A percentile compares a stretch with the other conserved stretches of the same genome.
phyloP scores from a whole-genome alignment of 495 filamentous ascomycete species.

The Hyaloscypha finlandica region DNA sequence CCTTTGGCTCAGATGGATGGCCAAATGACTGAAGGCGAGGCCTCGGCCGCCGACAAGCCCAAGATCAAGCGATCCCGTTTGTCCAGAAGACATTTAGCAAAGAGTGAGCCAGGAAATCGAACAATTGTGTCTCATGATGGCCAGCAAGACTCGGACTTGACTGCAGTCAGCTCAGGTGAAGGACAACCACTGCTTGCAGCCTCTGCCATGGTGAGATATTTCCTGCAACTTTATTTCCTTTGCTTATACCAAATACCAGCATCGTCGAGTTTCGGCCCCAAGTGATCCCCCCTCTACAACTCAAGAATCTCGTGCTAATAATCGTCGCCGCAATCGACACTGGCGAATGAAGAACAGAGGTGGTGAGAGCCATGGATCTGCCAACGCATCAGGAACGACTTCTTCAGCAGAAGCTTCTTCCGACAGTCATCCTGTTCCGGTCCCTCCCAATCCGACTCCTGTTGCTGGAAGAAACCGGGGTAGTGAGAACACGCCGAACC shows the following conservation, averaged over 20 bases:
- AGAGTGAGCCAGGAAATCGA: conserved; percentile 27
- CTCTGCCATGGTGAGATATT: conserved; percentile 3
- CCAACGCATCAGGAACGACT: background rate
- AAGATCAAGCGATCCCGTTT: conserved; percentile 22
- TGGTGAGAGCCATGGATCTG: conserved; percentile 6
- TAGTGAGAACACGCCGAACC: background rate
- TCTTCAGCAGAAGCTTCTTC: conserved; percentile 6
- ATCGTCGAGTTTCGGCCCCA: conserved; percentile 29
- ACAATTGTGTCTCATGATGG: conserved; percentile 23
- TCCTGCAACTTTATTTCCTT: background rate
- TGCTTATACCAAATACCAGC: conserved; percentile 12
- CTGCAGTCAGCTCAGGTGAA: conserved; percentile 22
- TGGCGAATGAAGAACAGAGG: conserved; percentile 31
- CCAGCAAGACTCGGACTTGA: conserved; percentile 23
- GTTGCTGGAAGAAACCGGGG: background rate
- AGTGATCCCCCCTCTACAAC: conserved; percentile 25
- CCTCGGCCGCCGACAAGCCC: conserved; percentile 12
- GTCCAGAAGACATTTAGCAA: conserved; percentile 22
- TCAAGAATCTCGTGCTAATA: conserved; percentile 17
- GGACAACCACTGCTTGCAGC: conserved; percentile 11
- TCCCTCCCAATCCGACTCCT: conserved; percentile 11
- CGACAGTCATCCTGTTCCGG: background rate
- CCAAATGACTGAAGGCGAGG: conserved; percentile 4
- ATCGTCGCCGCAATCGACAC: conserved; percentile 22
- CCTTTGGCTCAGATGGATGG: background rate